Evolutionary conservation across 2,329 filamentous ascomycete genomes (phyloP).

Genomic region (Thermomyces lanuginosus): DNA sequence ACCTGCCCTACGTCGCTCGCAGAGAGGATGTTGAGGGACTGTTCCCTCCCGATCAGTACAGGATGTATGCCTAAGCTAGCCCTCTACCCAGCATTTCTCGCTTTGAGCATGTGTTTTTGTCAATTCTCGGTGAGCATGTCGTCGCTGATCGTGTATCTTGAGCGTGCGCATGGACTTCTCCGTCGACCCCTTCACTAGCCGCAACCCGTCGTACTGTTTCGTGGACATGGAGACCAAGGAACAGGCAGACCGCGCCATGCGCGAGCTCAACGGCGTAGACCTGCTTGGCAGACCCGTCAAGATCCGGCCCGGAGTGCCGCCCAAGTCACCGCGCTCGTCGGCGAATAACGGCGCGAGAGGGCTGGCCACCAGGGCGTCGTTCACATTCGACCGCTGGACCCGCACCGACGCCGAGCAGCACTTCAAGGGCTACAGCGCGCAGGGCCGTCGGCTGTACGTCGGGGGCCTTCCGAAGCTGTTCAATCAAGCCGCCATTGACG

Average conservation of each 20-base stretch:
- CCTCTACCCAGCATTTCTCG: no score
- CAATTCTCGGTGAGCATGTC: not conserved
- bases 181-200: slow-evolving; percentile 48
- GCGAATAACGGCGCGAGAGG: slow-evolving; percentile 7
- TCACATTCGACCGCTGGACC: slow-evolving; percentile 32
- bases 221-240: slow-evolving; percentile 46
- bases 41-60: slow-evolving; percentile 27
- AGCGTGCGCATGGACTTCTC: slow-evolving; percentile 50
- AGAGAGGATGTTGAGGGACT: slow-evolving; percentile 33
- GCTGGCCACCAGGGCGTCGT: no score
- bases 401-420: slow-evolving; percentile 23
- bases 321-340: slow-evolving; percentile 18
- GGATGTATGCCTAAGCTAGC: no score
- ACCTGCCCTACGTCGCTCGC: slow-evolving; percentile 39
- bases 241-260: slow-evolving; percentile 42
- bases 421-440: slow-evolving; percentile 18
- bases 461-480: slow-evolving; percentile 31
- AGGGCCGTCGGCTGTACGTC: slow-evolving; percentile 31
- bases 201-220: slow-evolving; percentile 62
- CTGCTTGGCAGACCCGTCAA: slow-evolving; percentile 45
- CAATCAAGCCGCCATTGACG: slow-evolving; percentile 26
- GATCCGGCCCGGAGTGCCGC: slow-evolving; percentile 49
- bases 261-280: slow-evolving; percentile 37
- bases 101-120: no score
- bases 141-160: slow-evolving; percentile 8